phyloP scores from a whole-genome alignment of 495 filamentous ascomycete genomes.

The Aspergillus conjunctus region DNA sequence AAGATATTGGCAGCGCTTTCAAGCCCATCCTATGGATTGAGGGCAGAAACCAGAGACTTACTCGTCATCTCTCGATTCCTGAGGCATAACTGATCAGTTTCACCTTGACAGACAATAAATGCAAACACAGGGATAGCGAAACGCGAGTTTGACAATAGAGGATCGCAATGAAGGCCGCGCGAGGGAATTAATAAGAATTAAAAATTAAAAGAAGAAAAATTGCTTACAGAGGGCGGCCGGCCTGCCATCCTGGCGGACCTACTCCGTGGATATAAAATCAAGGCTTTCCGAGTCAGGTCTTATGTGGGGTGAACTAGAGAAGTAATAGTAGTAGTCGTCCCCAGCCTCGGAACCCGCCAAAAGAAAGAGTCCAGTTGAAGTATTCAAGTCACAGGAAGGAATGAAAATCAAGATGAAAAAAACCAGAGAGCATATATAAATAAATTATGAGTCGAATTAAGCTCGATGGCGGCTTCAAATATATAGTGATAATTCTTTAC shows the following conservation, averaged over 20 bases:
- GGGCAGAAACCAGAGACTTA: slow-evolving; percentile 19
- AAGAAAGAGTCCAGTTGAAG: not conserved
- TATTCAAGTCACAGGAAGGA: slow-evolving; percentile 2
- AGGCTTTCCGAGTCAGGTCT: not conserved
- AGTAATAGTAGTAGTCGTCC: not conserved
- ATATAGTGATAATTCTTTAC: not conserved
- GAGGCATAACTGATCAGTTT: slow-evolving; percentile 31
- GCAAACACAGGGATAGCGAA: not conserved
- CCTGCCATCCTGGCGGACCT: slow-evolving; percentile 21
- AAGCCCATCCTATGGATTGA: not conserved
- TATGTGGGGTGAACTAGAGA: slow-evolving; percentile 22
- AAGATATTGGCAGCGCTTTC: not conserved
- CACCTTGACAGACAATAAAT: not conserved
- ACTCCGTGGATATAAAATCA: slow-evolving; percentile 14
- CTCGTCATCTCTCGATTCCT: slow-evolving; percentile 27
- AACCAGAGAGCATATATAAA: not conserved
- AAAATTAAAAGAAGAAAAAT: slow-evolving; percentile 7
- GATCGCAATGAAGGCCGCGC: not conserved
- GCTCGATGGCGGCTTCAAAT: too few species aligned
- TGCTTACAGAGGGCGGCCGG: slow-evolving; percentile 25
- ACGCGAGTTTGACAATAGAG: not conserved
- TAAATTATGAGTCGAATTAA: not conserved
- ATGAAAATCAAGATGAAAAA: not conserved
- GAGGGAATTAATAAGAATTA: slow-evolving; percentile 2
- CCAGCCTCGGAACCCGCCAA: too few species aligned